Evolutionary conservation across 2,329 filamentous ascomycete genomes (phyloP).

Genomic region (Alternaria arborescens): DNA sequence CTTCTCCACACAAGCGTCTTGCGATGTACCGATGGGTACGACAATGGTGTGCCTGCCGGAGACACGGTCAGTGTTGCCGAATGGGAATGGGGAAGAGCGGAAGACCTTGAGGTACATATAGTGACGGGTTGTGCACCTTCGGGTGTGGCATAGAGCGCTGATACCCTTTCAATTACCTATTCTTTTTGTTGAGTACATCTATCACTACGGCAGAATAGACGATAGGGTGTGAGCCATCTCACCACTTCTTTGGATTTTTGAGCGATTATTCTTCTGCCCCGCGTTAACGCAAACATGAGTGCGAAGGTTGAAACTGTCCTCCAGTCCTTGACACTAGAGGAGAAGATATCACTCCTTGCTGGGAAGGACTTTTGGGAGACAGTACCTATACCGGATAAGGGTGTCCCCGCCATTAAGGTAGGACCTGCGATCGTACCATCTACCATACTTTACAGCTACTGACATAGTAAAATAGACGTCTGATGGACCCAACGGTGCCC

Average conservation of each 20-base stretch:
- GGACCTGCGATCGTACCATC: not conserved
- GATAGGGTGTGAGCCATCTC: not conserved
- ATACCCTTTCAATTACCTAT: constrained; percentile 7
- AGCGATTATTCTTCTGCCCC: not conserved
- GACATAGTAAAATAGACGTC: constrained; percentile 57
- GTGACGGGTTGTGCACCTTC: not conserved
- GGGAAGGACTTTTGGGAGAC: constrained; percentile 74
- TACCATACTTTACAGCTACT: not conserved
- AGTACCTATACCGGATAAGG: constrained; percentile 64
- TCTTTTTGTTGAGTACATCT: not conserved
- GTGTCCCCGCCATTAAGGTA: constrained; percentile 65
- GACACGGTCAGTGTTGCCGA: constrained; percentile 26
- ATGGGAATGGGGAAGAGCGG: constrained; percentile 6
- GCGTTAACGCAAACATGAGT: constrained; percentile 24
- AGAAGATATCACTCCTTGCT: constrained; percentile 47
- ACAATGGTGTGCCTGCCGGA: constrained; percentile 17
- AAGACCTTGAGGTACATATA: constrained; percentile 11
- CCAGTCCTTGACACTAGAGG: constrained; percentile 45
- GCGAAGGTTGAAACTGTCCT: constrained; percentile 40
- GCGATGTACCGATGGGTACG: constrained; percentile 9
- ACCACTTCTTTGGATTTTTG: not conserved
- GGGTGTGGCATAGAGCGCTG: constrained; percentile 1
- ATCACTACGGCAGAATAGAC: constrained; percentile 2
- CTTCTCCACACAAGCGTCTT: constrained; percentile 24
- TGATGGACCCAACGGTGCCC: constrained; percentile 74